Evolutionary conservation across 2,329 filamentous ascomycete genomes (phyloP).

Genomic region (Epichloe sylvatica): DNA sequence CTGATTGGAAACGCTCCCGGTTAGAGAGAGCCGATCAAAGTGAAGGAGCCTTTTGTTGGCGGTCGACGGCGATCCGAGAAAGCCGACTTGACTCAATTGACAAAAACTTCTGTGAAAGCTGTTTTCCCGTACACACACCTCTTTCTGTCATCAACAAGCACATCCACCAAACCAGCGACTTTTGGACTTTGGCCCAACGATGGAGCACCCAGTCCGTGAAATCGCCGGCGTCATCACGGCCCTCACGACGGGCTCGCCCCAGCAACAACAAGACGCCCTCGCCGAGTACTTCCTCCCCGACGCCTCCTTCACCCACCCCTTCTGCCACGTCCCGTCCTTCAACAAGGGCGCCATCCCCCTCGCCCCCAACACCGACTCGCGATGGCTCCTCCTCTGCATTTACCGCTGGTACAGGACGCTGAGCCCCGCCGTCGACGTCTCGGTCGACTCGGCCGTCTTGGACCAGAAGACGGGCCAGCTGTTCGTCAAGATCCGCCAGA

Average conservation of each 20-base stretch:
- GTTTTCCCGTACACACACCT: too few relatives aligned
- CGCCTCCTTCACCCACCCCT: slow-evolving; percentile 64
- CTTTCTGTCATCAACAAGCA: not conserved
- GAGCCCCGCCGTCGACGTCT: slow-evolving; percentile 56
- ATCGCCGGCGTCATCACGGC: slow-evolving; percentile 52
- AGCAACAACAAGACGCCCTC: slow-evolving; percentile 50
- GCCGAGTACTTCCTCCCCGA: slow-evolving; percentile 59
- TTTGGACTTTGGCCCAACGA: not conserved
- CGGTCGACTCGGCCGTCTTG: slow-evolving; percentile 51
- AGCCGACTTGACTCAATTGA: not conserved
- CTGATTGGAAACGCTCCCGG: too few relatives aligned
- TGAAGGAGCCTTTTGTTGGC: too few relatives aligned
- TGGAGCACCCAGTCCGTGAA: slow-evolving; percentile 29
- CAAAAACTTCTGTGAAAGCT: not conserved
- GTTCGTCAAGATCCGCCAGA: slow-evolving; percentile 60
- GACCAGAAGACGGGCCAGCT: slow-evolving; percentile 53
- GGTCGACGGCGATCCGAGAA: not conserved
- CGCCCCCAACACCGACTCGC: slow-evolving; percentile 39
- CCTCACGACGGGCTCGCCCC: slow-evolving; percentile 53
- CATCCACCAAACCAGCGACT: not conserved
- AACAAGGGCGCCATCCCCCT: slow-evolving; percentile 26
- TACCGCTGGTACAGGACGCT: slow-evolving; percentile 79
- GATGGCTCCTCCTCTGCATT: slow-evolving; percentile 52
- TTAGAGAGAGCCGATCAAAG: too few relatives aligned
- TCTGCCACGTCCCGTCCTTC: slow-evolving; percentile 54